Percentiles rank a stretch among this genome's conserved stretches.
Conservation (phyloP, 2,329 filamentous ascomycete genomes). For the Lachnellula arida region DNA sequence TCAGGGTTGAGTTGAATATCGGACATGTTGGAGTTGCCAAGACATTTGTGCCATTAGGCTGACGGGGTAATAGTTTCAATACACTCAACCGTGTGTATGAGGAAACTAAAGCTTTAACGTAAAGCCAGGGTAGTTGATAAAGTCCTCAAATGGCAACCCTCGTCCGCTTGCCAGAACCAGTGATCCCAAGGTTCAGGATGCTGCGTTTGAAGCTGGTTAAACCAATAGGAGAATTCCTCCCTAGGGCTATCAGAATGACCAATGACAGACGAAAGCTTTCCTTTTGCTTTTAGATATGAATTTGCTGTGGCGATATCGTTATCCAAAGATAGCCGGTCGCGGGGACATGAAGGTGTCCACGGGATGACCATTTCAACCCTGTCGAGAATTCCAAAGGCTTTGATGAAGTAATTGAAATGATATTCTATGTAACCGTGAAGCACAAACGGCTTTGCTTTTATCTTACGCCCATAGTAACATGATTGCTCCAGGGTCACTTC, state of each 20-base stretch:
- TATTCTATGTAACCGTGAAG: background rate
- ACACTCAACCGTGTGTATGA: background rate
- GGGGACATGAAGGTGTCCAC: background rate
- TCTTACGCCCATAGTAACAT: background rate
- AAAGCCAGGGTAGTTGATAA: background rate
- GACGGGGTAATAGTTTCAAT: background rate
- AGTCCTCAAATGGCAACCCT: background rate
- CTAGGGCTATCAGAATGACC: background rate
- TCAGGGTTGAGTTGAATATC: conserved; percentile 14
- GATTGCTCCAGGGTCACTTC: background rate
- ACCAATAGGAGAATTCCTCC: background rate
- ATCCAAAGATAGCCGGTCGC: background rate
- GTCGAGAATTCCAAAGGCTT: background rate
- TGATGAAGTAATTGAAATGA: background rate
- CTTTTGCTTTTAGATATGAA: background rate
- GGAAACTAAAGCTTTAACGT: background rate
- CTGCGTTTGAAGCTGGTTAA: background rate
- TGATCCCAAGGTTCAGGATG: background rate
- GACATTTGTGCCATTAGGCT: background rate
- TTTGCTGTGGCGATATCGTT: background rate
- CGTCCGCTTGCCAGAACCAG: conserved; percentile 2
- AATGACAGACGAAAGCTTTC: background rate
- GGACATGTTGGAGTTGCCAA: conserved; percentile 8
- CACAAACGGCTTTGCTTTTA: background rate
- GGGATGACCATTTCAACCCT: background rate